Base-by-base conservation (phyloP, 106 monocot genomes). In the Posidonia australis region DNA sequence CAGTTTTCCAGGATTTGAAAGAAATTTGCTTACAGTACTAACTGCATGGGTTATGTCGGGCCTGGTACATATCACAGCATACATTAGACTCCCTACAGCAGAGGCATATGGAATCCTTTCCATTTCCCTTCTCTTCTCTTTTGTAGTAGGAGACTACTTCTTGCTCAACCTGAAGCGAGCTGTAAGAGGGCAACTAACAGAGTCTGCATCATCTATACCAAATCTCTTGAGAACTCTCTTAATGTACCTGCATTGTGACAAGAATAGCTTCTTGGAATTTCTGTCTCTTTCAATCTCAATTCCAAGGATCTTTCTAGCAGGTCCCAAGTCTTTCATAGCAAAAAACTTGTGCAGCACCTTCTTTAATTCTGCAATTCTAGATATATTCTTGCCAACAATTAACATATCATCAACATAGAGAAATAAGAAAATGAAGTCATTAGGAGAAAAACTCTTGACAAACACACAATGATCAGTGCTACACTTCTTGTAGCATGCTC, bases 11-110 rank as follows among this genome's bases (percentile, higher is more conserved):
- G 21, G 70, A 61, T 61, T 62, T 3, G 27, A 19, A 4, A 70
- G 29, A 70, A 61, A 70, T 21, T 18, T 52, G 14, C 71, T 62
- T 11, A 62, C 49, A 0, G 62, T 44, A 24, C 62, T 30, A 42
- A 62, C 36, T 14, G 41, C 49, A 52, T 71, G 41, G 6, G 32
- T 9, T 0, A 71, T 42, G 13, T 62, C 52, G 5, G 60, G 71
- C 21, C 56, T 62, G 24, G 62, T 71, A 21, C 71, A 71, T 17
- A 71, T 32, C 51, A 62, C 62, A 30, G 51, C 29, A 51, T 71
- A 71, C 71, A 71, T 71, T 16, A 52, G 21, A 71, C 62, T 32
- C 9, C 62, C 62, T 2, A 62, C 22, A 17, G 26, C 20, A 10
- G 47, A 64, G 12, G 47, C 45, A 49, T 64, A 71, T n/a, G 41